phyloP scores from a whole-genome alignment of 2,329 filamentous ascomycete species.

The Exophiala phaeomuriformis region DNA sequence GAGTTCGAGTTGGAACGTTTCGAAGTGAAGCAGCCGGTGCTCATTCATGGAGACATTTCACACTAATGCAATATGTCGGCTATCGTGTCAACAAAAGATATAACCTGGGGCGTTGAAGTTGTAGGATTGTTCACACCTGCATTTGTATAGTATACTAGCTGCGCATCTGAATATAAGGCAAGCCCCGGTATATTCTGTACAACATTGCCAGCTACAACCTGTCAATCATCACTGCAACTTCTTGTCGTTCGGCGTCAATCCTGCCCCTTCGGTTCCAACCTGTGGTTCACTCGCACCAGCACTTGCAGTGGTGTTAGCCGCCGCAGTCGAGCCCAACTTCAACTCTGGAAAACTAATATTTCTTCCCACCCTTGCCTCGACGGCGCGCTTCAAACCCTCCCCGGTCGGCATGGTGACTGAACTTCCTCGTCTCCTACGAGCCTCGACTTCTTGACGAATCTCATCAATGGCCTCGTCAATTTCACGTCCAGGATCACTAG shows the following conservation, averaged over 20 bases:
- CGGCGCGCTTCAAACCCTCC: slow-evolving; percentile 46
- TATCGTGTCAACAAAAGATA: no score
- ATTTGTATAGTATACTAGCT: no score
- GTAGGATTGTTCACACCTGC: no score
- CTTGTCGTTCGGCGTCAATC: not conserved
- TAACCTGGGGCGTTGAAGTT: no score
- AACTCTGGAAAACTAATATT: slow-evolving; percentile 14
- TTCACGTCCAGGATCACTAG: slow-evolving; percentile 66
- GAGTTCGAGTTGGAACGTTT: no score
- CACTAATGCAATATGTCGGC: no score
- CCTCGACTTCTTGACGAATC: slow-evolving; percentile 65
- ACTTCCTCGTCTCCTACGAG: slow-evolving; percentile 44
- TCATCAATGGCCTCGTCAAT: slow-evolving; percentile 72
- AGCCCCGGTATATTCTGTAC: not conserved
- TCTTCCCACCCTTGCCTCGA: slow-evolving; percentile 29
- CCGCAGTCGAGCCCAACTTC: slow-evolving; percentile 5
- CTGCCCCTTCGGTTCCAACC: not conserved
- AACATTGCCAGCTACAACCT: not conserved
- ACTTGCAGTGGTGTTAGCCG: not conserved
- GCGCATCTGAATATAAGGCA: no score
- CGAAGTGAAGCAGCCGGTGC: no score
- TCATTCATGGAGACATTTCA: no score
- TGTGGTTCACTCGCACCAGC: not conserved
- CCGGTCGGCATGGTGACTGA: slow-evolving; percentile 40
- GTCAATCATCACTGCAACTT: not conserved